Conservation (phyloP, 2,329 filamentous ascomycete species). For the Verticillium dahliae region DNA sequence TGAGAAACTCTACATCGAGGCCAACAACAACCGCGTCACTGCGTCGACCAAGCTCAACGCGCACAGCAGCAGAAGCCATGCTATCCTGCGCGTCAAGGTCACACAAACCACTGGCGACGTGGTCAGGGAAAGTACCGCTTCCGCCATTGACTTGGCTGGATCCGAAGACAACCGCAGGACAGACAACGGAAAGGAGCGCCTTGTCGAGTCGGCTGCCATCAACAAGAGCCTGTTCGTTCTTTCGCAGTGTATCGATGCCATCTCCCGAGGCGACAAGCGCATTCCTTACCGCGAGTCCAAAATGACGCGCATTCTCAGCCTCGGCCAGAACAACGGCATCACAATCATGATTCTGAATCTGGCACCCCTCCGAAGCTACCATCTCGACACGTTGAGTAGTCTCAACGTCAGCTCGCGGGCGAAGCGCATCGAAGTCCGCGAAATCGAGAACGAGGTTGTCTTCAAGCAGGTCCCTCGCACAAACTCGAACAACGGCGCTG, state of each 20-base stretch:
- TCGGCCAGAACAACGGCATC: constrained; percentile 91
- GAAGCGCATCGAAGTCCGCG: constrained; percentile 91
- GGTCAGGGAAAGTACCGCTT: constrained; percentile 73
- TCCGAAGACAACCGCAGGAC: constrained; percentile 94
- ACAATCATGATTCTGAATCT: constrained; percentile 97
- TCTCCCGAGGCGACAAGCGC: constrained; percentile 65
- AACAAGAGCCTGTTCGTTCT: constrained; percentile 96
- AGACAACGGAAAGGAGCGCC: constrained; percentile 84
- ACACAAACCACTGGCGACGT: constrained; percentile 66
- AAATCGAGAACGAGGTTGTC: constrained; percentile 92
- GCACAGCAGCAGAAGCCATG: constrained; percentile 83
- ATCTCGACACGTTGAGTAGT: constrained; percentile 88
- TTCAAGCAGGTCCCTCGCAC: constrained; percentile 67
- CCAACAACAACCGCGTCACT: constrained; percentile 84
- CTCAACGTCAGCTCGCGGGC: constrained; percentile 92
- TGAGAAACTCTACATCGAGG: constrained; percentile 82
- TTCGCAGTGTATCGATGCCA: constrained; percentile 92
- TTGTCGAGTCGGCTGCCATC: constrained; percentile 94
- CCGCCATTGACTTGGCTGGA: constrained; percentile 89
- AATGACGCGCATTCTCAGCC: constrained; percentile 89
- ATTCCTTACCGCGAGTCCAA: constrained; percentile 94
- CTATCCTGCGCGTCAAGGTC: constrained; percentile 84
- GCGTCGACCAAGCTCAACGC: constrained; percentile 89
- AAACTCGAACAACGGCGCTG: constrained; percentile 28
- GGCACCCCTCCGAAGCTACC: constrained; percentile 84